Percentiles rank a stretch among this genome's conserved stretches.
Evolutionary conservation across 1,284 basidiomycete species (phyloP).

Genomic region (Flammula alnicola): DNA sequence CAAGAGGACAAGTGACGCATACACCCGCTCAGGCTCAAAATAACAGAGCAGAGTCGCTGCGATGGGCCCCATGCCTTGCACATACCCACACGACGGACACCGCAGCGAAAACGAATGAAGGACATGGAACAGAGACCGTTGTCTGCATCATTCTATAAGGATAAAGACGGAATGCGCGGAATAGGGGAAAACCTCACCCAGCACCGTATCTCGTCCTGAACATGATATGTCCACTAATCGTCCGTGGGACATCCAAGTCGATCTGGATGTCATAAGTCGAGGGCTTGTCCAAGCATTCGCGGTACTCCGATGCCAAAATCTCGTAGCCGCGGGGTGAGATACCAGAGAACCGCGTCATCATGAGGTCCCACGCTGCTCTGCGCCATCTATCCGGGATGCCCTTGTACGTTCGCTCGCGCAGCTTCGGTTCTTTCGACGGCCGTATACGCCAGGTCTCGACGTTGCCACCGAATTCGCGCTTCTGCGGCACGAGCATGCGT

Average conservation of each 20-base stretch:
- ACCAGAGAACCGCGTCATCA: constrained; percentile 60
- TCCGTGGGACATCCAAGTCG: constrained; percentile 96
- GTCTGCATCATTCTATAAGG: constrained; percentile 56
- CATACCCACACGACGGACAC: constrained; percentile 92
- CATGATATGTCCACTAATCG: constrained; percentile 93
- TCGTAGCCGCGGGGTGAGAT: constrained; percentile 48
- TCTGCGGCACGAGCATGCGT: constrained; percentile 77
- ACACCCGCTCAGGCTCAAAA: constrained; percentile 87
- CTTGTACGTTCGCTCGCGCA: constrained; percentile 85
- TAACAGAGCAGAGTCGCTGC: constrained; percentile 95
- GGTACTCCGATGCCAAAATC: constrained; percentile 59
- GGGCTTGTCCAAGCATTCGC: constrained; percentile 72
- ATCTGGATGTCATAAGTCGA: constrained; percentile 96
- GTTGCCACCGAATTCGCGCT: constrained; percentile 79
- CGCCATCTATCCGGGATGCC: constrained; percentile 98
- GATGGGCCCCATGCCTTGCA: constrained; percentile 99
- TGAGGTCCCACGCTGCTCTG: constrained; percentile 87
- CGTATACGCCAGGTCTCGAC: constrained; percentile 75
- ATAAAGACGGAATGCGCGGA: not conserved
- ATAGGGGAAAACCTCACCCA: constrained; percentile 61
- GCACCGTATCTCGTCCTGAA: constrained; percentile 96
- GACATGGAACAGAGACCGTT: constrained; percentile 93
- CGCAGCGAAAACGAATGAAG: constrained; percentile 89
- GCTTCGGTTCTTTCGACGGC: constrained; percentile 63
- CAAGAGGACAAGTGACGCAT: constrained; percentile 81